Conservation (phyloP, 2,329 filamentous ascomycete genomes). For the Pestalotiopsis sp. region DNA sequence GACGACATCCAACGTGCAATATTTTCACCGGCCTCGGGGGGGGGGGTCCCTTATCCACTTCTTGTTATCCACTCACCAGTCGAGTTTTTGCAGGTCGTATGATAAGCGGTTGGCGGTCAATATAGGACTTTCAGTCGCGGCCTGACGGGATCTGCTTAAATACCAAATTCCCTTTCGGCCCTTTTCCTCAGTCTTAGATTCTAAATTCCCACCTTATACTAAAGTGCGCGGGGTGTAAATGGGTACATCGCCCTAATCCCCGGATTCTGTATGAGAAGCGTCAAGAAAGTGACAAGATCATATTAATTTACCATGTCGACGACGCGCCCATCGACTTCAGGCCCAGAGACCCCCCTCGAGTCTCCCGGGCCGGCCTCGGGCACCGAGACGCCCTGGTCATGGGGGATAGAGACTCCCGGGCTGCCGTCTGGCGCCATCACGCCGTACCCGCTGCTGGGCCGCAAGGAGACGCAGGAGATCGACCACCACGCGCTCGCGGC, state of each 20-base stretch:
- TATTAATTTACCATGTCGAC: background rate
- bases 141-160: background rate
- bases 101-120: background rate
- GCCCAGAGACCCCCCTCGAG: background rate
- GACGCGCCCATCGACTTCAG: background rate
- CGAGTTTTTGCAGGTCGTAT: background rate
- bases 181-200: background rate
- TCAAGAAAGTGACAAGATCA: background rate
- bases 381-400: background rate
- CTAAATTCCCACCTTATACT: background rate
- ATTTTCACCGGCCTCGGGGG: background rate
- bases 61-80: background rate
- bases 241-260: background rate
- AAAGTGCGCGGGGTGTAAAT: background rate
- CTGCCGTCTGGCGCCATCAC: slow-evolving; percentile 7
- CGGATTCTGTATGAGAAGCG: background rate
- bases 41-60: background rate
- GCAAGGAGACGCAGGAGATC: background rate
- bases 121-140: background rate
- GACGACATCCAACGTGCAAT: background rate
- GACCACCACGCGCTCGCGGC: slow-evolving; percentile 2
- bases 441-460: background rate
- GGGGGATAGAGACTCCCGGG: background rate
- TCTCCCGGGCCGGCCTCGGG: background rate
- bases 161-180: background rate